Evolutionary conservation across 2,329 filamentous ascomycete genomes (phyloP).

Genomic region (Bipolaris sorokiniana): DNA sequence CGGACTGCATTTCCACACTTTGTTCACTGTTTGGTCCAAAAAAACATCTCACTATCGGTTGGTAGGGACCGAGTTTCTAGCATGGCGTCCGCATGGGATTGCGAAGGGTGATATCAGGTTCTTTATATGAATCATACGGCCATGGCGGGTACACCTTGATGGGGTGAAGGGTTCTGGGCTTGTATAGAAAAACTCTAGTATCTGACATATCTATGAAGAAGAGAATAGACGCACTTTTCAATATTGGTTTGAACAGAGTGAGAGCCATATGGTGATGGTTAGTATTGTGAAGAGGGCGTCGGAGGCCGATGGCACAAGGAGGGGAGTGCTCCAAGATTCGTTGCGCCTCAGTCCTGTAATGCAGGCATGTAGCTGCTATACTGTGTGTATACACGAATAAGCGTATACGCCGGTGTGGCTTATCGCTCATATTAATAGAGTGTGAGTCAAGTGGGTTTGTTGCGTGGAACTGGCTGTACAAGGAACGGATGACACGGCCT

Average conservation of each 20-base stretch:
- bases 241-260: background rate
- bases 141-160: slow-evolving; percentile 35
- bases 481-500: slow-evolving; percentile 5
- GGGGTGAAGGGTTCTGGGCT: slow-evolving; percentile 31
- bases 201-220: slow-evolving; percentile 36
- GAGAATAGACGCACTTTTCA: slow-evolving; percentile 13
- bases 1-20: slow-evolving; percentile 27
- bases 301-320: background rate
- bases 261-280: background rate
- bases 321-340: background rate
- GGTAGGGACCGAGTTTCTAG: slow-evolving; percentile 42
- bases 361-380: background rate
- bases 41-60: slow-evolving; percentile 37
- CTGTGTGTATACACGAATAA: background rate
- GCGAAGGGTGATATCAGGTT: slow-evolving; percentile 43
- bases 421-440: background rate
- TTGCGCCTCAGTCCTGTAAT: background rate
- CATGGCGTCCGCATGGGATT: slow-evolving; percentile 49
- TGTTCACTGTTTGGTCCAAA: slow-evolving; percentile 33
- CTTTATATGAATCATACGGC: slow-evolving; percentile 35
- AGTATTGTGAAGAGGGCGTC: background rate
- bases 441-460: background rate
- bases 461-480: background rate
- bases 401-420: background rate
- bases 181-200: slow-evolving; percentile 39